Evolutionary conservation across 2,329 filamentous ascomycete genomes (phyloP).

Genomic region (Aureobasidium sp.): DNA sequence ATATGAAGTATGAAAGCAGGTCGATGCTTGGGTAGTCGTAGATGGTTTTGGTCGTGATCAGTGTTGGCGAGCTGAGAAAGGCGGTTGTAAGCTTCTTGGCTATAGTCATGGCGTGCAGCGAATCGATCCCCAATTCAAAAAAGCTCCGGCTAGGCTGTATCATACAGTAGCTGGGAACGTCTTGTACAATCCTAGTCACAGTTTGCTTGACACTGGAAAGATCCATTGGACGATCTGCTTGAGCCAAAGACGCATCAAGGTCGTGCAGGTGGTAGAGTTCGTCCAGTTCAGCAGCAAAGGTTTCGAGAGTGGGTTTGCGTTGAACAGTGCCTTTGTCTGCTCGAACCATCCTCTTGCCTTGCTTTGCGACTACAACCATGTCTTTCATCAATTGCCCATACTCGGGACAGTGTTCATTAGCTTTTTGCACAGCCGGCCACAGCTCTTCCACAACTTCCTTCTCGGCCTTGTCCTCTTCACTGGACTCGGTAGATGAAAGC

Average conservation of each 20-base stretch:
- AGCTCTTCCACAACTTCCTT: slow-evolving; percentile 33
- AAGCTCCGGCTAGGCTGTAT: slow-evolving; percentile 19
- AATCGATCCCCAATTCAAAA: slow-evolving; percentile 28
- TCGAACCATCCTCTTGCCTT: slow-evolving; percentile 36
- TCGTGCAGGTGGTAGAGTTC: slow-evolving; percentile 31
- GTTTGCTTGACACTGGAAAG: not conserved
- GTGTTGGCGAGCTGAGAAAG: not conserved
- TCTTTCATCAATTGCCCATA: slow-evolving; percentile 37
- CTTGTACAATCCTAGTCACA: not conserved
- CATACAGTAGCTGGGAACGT: not conserved
- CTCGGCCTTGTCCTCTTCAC: slow-evolving; percentile 7
- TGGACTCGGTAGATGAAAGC: slow-evolving; percentile 13
- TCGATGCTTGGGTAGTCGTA: not conserved
- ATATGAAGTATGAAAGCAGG: not conserved
- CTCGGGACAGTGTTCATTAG: slow-evolving; percentile 34
- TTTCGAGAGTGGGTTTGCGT: slow-evolving; percentile 31
- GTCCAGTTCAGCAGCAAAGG: slow-evolving; percentile 42
- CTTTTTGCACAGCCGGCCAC: slow-evolving; percentile 37
- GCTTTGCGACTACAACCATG: slow-evolving; percentile 36
- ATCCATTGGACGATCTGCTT: not conserved
- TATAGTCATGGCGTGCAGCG: slow-evolving; percentile 20
- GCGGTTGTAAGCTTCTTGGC: not conserved
- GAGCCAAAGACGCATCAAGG: not conserved
- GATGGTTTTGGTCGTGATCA: not conserved
- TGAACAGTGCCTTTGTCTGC: slow-evolving; percentile 42